phyloP scores from a whole-genome alignment of 306 rosid genomes.

The Medicago ruthenica region DNA sequence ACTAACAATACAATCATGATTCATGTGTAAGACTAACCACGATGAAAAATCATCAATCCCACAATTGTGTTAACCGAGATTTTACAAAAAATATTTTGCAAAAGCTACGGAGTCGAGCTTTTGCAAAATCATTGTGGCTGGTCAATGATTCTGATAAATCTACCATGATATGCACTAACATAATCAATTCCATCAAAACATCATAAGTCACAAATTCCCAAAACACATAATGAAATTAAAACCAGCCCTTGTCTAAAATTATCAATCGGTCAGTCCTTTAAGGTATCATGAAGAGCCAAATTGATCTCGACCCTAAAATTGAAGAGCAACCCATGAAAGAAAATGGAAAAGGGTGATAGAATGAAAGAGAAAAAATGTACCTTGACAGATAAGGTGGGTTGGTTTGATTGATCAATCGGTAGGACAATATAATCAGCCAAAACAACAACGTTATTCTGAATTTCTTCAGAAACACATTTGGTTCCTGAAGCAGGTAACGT shows the following conservation, averaged over 20 bases:
- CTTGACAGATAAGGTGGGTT: conserved; percentile 73
- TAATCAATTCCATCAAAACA: not conserved
- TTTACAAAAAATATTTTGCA: too few relatives aligned
- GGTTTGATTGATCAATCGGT: conserved; percentile 31
- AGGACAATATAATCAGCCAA: conserved; percentile 72
- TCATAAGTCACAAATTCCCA: not conserved
- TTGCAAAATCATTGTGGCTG: too few relatives aligned
- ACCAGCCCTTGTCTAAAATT: not conserved
- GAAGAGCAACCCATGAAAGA: conserved; percentile 2
- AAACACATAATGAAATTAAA: conserved; percentile 10
- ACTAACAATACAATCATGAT: not conserved
- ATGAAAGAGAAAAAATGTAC: conserved; percentile 40
- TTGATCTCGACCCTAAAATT: conserved; percentile 23
- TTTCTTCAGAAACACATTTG: conserved; percentile 92
- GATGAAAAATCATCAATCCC: too few relatives aligned
- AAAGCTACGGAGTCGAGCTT: too few relatives aligned
- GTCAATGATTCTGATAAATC: too few relatives aligned
- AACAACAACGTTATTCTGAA: conserved; percentile 86
- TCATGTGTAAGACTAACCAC: too few relatives aligned
- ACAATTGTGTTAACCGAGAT: not conserved
- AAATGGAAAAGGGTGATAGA: not conserved
- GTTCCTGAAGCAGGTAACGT: conserved; percentile 61
- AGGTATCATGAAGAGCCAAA: too few relatives aligned
- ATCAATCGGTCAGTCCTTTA: not conserved
- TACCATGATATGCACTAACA: too few relatives aligned